Conservation (phyloP, 805 yeast species). For the Osmozyma mogii region DNA sequence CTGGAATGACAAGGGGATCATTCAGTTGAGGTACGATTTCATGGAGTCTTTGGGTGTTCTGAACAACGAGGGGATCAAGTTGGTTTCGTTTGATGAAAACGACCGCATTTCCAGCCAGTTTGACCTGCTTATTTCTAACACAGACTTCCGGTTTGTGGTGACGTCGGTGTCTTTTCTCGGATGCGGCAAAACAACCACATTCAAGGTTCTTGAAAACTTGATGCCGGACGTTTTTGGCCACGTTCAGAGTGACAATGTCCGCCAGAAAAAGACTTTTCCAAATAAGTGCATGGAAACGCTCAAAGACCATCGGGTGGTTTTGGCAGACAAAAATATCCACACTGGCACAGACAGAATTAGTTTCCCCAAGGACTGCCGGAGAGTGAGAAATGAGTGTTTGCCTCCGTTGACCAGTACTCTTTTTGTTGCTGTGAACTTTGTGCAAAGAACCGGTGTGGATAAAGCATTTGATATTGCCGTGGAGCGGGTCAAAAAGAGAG, state of each 20-base stretch:
- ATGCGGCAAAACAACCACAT: slow-evolving; percentile 88
- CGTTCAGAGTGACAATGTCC: slow-evolving; percentile 73
- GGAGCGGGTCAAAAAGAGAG: slow-evolving; percentile 57
- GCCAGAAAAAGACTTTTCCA: slow-evolving; percentile 41
- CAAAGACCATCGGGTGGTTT: slow-evolving; percentile 39
- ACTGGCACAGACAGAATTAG: slow-evolving; percentile 59
- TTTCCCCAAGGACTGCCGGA: slow-evolving; percentile 45
- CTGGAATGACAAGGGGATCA: slow-evolving; percentile 58
- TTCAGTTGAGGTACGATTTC: slow-evolving; percentile 62
- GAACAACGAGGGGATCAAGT: slow-evolving; percentile 48
- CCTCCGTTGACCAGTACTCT: slow-evolving; percentile 9
- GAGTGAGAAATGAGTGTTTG: slow-evolving; percentile 36
- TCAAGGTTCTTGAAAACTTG: slow-evolving; percentile 47
- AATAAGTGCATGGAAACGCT: slow-evolving; percentile 31
- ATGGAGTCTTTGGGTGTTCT: slow-evolving; percentile 39
- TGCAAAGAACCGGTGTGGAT: slow-evolving; percentile 20
- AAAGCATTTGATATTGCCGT: slow-evolving; percentile 46
- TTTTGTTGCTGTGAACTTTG: slow-evolving; percentile 63
- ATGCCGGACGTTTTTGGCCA: slow-evolving; percentile 56
- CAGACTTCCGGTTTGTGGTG: slow-evolving; percentile 4
- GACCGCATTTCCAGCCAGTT: slow-evolving; percentile 12
- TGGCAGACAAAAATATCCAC: slow-evolving; percentile 83
- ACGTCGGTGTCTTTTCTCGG: slow-evolving; percentile 41
- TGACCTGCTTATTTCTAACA: slow-evolving; percentile 4
- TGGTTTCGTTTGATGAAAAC: slow-evolving; percentile 41